Evolutionary conservation across 768 basidiomycete genomes (phyloP).

Genomic region (Psilocybe azurescens): DNA sequence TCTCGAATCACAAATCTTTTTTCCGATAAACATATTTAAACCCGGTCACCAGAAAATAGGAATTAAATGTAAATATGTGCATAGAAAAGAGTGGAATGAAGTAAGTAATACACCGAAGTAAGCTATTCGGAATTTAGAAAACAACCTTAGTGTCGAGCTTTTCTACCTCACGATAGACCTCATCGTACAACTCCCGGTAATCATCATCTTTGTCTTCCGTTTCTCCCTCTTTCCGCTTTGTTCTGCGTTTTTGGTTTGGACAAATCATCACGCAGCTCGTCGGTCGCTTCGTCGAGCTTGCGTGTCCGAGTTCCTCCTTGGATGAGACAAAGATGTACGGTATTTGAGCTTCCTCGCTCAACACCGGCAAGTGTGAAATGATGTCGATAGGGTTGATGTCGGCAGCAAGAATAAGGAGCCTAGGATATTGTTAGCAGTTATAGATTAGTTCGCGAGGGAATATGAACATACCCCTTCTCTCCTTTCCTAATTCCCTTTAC

Average conservation of each 20-base stretch:
- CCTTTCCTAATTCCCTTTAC: conserved; percentile 98
- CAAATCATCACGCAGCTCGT: conserved; percentile 98
- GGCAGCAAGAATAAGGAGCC: conserved; percentile 89
- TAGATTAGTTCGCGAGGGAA: background rate
- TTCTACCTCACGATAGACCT: conserved; percentile 85
- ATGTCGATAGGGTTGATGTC: conserved; percentile 99
- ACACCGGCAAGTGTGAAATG: conserved; percentile 93
- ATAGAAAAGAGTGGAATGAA: conserved; percentile 2
- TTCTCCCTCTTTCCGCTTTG: conserved; percentile 63
- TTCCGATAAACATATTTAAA: background rate
- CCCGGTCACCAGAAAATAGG: background rate
- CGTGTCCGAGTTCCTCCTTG: conserved; percentile 95
- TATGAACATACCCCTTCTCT: conserved; percentile 82
- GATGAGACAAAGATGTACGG: conserved; percentile 91
- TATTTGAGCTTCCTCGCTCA: conserved; percentile 92
- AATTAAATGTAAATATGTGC: conserved; percentile 1
- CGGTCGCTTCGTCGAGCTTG: conserved; percentile 96
- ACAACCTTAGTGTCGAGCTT: conserved; percentile 75
- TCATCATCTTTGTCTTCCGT: conserved; percentile 77
- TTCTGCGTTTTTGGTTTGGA: conserved; percentile 77
- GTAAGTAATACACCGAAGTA: conserved; percentile 4
- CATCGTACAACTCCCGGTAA: conserved; percentile 85
- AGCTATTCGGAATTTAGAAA: conserved; percentile 45
- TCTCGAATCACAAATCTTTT: background rate
- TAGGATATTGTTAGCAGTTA: conserved; percentile 33